Conservation (phyloP, 2,329 filamentous ascomycete species). For the Lizonia empirigonia region DNA sequence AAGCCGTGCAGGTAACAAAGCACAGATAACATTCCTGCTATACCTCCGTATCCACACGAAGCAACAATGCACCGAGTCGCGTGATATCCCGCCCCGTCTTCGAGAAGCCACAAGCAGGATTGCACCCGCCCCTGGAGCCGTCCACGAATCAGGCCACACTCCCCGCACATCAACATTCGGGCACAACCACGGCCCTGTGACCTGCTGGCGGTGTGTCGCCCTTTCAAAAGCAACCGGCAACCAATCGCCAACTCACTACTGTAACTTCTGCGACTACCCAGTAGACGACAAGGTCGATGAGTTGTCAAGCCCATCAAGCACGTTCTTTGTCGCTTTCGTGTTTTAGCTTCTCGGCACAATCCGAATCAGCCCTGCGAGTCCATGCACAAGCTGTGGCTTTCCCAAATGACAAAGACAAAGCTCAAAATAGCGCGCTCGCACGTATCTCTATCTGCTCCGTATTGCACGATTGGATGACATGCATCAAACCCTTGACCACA, state of each 20-base stretch:
- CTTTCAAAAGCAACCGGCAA: slow-evolving; percentile 9
- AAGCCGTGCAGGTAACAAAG: slow-evolving; percentile 3
- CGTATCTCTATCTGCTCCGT: slow-evolving; percentile 18
- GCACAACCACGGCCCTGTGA: slow-evolving; percentile 36
- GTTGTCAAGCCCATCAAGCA: slow-evolving; percentile 13
- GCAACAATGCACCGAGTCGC: slow-evolving; percentile 32
- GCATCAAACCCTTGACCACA: slow-evolving; percentile 25
- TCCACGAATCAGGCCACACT: slow-evolving; percentile 35
- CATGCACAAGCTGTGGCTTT: slow-evolving; percentile 10
- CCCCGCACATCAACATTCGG: slow-evolving; percentile 28
- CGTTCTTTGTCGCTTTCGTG: slow-evolving; percentile 5
- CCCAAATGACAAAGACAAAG: slow-evolving; percentile 8
- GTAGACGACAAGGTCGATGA: slow-evolving; percentile 5
- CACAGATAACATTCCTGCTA: slow-evolving; percentile 2
- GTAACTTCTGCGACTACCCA: slow-evolving; percentile 1
- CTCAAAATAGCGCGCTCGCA: slow-evolving; percentile 19
- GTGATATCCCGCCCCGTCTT: slow-evolving; percentile 35
- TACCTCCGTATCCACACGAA: slow-evolving; percentile 8
- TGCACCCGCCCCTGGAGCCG: slow-evolving; percentile 29
- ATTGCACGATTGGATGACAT: slow-evolving; percentile 35
- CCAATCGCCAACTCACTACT: slow-evolving; percentile 27
- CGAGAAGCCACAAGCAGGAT: slow-evolving; percentile 35
- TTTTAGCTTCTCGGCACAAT: slow-evolving; percentile 7
- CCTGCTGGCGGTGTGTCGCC: slow-evolving; percentile 41
- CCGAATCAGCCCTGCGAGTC: slow-evolving; percentile 9